These are phyloP conservation scores for Exophiala calicioides DNA, from an alignment of 2,329 filamentous ascomycete species.

Conservation along the genomic window DNA sequence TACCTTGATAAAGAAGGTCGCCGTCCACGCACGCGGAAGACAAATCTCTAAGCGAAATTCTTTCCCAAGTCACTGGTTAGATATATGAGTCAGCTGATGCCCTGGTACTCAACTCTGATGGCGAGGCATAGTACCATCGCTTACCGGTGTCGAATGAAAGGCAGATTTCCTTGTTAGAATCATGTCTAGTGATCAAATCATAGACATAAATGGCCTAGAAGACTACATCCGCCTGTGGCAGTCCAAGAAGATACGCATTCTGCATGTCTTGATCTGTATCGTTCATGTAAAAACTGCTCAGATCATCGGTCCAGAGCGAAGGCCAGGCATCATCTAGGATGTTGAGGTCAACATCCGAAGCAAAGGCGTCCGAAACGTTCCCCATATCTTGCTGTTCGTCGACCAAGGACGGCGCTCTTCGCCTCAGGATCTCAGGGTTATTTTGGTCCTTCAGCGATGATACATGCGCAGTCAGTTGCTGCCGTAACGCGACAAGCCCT, in stretches of 20 bases:
- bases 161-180: too few species aligned
- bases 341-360: conserved; percentile 1
- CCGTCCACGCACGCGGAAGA: too few species aligned
- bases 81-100: too few species aligned
- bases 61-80: too few species aligned
- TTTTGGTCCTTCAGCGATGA: not conserved
- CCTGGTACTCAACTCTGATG: too few species aligned
- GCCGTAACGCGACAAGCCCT: not conserved
- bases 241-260: conserved; percentile 3
- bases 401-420: not conserved
- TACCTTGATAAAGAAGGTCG: too few species aligned
- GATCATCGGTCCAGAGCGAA: conserved; percentile 5
- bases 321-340: conserved; percentile 2
- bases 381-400: not conserved
- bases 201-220: not conserved
- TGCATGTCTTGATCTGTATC: conserved; percentile 26
- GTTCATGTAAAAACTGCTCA: conserved; percentile 3
- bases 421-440: not conserved
- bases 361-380: not conserved
- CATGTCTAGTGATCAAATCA: too few species aligned
- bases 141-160: too few species aligned
- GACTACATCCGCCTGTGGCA: conserved; percentile 1
- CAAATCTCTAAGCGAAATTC: too few species aligned
- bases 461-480: conserved; percentile 3
- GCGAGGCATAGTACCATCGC: too few species aligned